phyloP scores from a whole-genome alignment of 176 grass and related monocot species.

The Aegilops bicornis region DNA sequence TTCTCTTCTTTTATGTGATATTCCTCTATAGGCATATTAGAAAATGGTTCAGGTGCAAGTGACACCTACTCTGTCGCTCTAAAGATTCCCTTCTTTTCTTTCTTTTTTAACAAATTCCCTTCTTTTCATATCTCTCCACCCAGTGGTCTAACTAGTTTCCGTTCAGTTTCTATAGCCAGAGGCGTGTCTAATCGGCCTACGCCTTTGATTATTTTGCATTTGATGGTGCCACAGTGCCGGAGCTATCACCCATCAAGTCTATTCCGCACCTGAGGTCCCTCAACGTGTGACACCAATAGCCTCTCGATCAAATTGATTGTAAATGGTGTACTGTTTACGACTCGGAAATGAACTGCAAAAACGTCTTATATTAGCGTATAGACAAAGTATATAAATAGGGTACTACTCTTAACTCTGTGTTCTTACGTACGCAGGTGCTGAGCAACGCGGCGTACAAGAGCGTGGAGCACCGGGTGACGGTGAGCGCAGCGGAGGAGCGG shows the following conservation, averaged over 20 bases:
- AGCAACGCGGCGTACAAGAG: conserved; percentile 84
- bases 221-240: conserved; percentile 25
- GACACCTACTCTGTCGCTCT: not conserved
- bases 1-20: not conserved
- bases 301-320: not conserved
- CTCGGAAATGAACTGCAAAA: no score
- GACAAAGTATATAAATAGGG: not conserved
- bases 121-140: not conserved
- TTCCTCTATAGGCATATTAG: not conserved
- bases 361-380: no score
- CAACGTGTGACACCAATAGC: not conserved
- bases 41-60: not conserved
- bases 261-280: not conserved
- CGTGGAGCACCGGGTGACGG: conserved; percentile 76
- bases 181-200: conserved; percentile 2
- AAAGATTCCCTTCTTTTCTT: not conserved
- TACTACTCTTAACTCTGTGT: not conserved
- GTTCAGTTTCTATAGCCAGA: not conserved
- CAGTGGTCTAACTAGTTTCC: not conserved
- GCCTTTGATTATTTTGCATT: not conserved
- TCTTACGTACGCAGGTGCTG: conserved; percentile 45
- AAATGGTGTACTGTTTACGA: not conserved
- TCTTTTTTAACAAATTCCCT: no score
- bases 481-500: conserved; percentile 52
- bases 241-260: conserved; percentile 24